Base-by-base conservation (phyloP, 106 monocot species). In the Chionographis japonica region DNA sequence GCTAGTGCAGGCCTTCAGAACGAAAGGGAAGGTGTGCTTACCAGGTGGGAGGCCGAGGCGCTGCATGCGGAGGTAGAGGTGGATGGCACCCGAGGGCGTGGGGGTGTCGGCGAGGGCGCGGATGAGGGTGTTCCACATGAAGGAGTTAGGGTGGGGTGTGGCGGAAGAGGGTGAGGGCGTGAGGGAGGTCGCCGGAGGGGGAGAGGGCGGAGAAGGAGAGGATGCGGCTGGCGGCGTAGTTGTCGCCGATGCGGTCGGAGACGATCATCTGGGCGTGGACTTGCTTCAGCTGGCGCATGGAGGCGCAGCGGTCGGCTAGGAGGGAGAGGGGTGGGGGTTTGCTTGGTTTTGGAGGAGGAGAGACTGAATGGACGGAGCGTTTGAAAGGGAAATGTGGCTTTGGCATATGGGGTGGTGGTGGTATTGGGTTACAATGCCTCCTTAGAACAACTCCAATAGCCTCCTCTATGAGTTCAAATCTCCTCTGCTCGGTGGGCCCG, bases 51-150 rank as follows among this genome's bases (percentile, higher is more conserved):
- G n/a, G 41, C 69, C 50, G 12, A 37, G 41, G 52, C 46, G 61
- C 18, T 49, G 73, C 90, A 90, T 90, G 15, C 38, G 50, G 38
- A 61, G 13, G 62, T 75, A 86, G 66, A 86, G 46, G 37, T 2
- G 65, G 67, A 91, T 8, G 39, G 94, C 84, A 20, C 49, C 62
- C 27, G 62, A 50, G 8, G 94, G 83, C 27, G 38, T 8, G 3
- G 83, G 70, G 72, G 80, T 50, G 60, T 41, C 67, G 53, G 88
- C 78, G 65, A 75, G 75, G 56, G 78, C 81, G 52, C 84, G 85
- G 80, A 95, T 78, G 74, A 88, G 72, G 62, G 91, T 86, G 78
- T 92, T 95, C 77, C 77, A 82, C 77, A 88, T 81, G 88, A 86
- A 88, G 77, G 91, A 84, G 81, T 95, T 95, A 38, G 91, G 88